Base-by-base conservation (phyloP, 257 asterid genomes). In the Solanum tarapatanum region DNA sequence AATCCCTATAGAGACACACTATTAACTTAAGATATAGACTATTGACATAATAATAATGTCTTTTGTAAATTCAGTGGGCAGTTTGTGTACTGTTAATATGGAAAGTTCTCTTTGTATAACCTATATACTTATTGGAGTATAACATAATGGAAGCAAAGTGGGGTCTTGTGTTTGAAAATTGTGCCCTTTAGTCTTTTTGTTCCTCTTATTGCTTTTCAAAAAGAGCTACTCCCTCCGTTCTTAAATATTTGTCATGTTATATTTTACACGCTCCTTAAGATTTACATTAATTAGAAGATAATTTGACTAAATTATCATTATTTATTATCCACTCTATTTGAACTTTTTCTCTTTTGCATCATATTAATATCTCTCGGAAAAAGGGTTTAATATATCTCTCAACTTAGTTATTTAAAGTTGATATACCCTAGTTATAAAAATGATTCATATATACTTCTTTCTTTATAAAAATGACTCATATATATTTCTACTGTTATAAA, bases 21-120 rank as follows among this genome's bases (percentile, higher is more conserved):
- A 80, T 80, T 80, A 45, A 80, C 84, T 80, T 80, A 9, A 80
- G 39, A 80, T 80, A 68, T 80, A 80, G 41, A 80, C 21, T 80
- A 45, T 80, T 45, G 39, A 79, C 39, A 43, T 79, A 69, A 69
- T 7, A 70, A 70, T 70, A 45, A 80, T 80, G 85, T 80, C 66
- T 80, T 80, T 24, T 80, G 68, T 80, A 80, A 80, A 80, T 80
- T 80, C 68, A 45, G 51, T 45, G 68, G 84, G 24, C 91, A 90
- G 73, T 24, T 43, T 79, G 26, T 68, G 19, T 14, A 80, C 10
- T 45, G 68, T 80, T 80, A 30, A 45, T 48, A 45, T 45, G 41
- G 85, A 45, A 80, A 45, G 68, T 28, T 80, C 85, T 28, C 39
- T 28, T 80, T 80, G 69, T 80, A 28, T 48, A 48, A 48, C 68